Base-by-base conservation (phyloP, 108 stramenopile species). In the Chaetoceros muelleri region DNA sequence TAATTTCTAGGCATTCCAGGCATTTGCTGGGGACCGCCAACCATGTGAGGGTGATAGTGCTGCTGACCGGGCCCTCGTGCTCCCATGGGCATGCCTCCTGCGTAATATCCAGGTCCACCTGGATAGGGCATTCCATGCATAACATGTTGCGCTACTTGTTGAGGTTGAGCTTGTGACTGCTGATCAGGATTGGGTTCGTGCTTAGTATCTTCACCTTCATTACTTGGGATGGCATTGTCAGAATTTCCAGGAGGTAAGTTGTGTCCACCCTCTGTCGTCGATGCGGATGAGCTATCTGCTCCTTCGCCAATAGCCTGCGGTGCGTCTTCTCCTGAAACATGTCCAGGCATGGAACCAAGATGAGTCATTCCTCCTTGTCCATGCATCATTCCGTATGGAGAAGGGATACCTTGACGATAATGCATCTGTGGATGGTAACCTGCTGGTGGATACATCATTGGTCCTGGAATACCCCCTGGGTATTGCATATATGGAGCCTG, bases 401-500 rank as follows among this genome's bases (percentile, higher is more conserved):
- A 21, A 28, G 56, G 69, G 46, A 28, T 46, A 50, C 56, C 67
- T 56, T 28, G 66, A 55, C 34, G 52, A 30, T 53, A 62, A 28
- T 46, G 68, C 50, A 24, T 51, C 34, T 27, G 62, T 34, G 22
- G 62, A 26, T 2, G 50, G 40, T 2, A 55, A 46, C 22, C 50
- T 23, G 52, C 55, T 63, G 59, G 69, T 48, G 67, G 79, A 34
- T 70, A 76, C 67, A 76, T 76, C 17, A 61, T 69, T 25, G 64
- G 66, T 21, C 64, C 74, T 19, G 79, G 77, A 26, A 69, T 64
- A 10, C 34, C 34, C 16, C 77, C 63, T 30, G 61, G 55, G 53
- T 74, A 71, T 40, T 58, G 73, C 76, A 81, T 77, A 26, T 66
- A 74, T 64, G 72, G 84, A 17, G 71, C 71, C 29, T 67, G 67